Base-by-base conservation (phyloP, 805 yeast species). In the Candida coquimbonensis region DNA sequence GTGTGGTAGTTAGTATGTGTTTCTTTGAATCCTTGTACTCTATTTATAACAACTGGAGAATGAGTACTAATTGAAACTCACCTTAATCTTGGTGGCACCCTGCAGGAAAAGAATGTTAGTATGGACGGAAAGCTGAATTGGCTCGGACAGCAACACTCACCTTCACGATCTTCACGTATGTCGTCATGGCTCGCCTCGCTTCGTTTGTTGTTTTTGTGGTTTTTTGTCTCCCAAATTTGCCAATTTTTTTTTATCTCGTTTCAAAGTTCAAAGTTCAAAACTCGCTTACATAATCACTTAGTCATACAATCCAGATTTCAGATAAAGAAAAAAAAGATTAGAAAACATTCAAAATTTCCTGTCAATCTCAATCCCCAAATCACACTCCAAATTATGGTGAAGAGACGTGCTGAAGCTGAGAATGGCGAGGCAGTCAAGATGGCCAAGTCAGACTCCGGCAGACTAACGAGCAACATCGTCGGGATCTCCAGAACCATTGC, bases 91-190 rank as follows among this genome's bases (percentile, higher is more conserved):
- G 14, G 88, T 81, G 43, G 87, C 88, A 40, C 87, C 83, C 73
- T 73, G 42, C 16, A 35, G 5, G 11, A 5, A 7, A 38, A 6
- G n/a, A 16, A 13, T 9, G 24, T 17, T 35, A 35, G 24, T 17
- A 8, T 17, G 24, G 7, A 21, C 24, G 4, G 31, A 11, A 14
- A 29, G 13, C 13, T 29, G 31, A 29, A 12, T 8, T 12, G 12
- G 19, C 24, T 35, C 25, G 19, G 13, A 36, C 21, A 17, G 7
- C 27, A 14, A 7, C 5, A 57, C 69, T 32, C 47, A 69, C 80
- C 68, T 85, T 86, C 52, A 85, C 93, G 48, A 83, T 70, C 65
- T 84, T 85, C 51, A 81, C 83, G 59, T 80, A 81, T 1, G 85
- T 78, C 2, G 83, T 77, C 85, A 79, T 78, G 17, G 19, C 8